These are phyloP conservation scores for Flaveria floridana DNA, from an alignment of 140 eudicot species.

Conservation along the genomic window DNA sequence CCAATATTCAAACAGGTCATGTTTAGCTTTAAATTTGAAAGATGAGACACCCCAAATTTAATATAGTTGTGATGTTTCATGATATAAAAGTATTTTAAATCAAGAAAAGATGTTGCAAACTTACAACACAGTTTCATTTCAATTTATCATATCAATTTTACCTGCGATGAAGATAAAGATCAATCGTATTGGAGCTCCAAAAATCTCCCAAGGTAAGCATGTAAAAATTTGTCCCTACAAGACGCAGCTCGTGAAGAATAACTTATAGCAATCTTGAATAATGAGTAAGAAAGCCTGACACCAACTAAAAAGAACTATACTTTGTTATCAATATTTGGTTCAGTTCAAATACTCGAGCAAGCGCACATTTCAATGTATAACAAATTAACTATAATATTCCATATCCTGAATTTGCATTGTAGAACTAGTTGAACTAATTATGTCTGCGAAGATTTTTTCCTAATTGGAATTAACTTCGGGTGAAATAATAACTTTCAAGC, in stretches of 20 bases:
- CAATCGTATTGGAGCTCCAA: conserved; percentile 94
- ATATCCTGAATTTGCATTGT: background rate
- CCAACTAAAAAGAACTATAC: background rate
- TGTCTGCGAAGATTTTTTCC: background rate
- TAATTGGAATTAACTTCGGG: background rate
- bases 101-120: background rate
- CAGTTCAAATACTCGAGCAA: conserved; percentile 13
- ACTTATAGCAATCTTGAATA: conserved; percentile 9
- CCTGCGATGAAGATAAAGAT: conserved; percentile 93
- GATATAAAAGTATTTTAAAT: background rate
- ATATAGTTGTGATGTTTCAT: background rate
- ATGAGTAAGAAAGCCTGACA: background rate
- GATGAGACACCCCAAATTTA: background rate
- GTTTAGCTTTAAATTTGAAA: background rate
- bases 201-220: conserved; percentile 88
- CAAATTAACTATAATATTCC: conserved; percentile 1
- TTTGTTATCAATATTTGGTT: conserved; percentile 1
- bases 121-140: background rate
- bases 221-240: conserved; percentile 73
- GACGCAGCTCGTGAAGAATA: conserved; percentile 18
- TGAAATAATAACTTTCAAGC: conserved; percentile 7
- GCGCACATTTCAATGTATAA: background rate
- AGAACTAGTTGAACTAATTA: no score
- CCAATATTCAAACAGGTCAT: background rate
- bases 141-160: conserved; percentile 22